A percentile compares a stretch with the other conserved stretches of the same genome.
Evolutionary conservation across 805 yeast genomes (phyloP).

Genomic region (Kuraishia piskuri): DNA sequence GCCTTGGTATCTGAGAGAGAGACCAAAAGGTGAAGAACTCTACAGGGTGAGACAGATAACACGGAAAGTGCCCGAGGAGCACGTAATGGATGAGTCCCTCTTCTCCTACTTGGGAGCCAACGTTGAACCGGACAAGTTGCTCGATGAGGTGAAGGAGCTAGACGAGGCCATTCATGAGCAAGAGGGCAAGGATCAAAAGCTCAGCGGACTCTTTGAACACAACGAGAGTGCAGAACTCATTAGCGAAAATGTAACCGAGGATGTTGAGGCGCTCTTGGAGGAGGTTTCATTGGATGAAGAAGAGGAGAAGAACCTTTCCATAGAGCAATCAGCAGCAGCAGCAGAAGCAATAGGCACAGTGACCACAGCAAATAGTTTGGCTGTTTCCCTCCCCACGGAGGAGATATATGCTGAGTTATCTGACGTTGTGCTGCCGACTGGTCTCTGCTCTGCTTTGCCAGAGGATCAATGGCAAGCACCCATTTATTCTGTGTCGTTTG

Average conservation of each 20-base stretch:
- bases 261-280: not conserved
- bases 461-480: slow-evolving; percentile 12
- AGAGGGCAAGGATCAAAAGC: not conserved
- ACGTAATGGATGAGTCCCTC: not conserved
- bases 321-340: too few species aligned
- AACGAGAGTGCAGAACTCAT: not conserved
- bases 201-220: not conserved
- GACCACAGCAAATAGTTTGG: too few species aligned
- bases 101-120: not conserved
- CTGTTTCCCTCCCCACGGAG: not conserved
- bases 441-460: not conserved
- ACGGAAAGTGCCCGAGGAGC: slow-evolving; percentile 7
- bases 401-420: not conserved
- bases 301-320: too few species aligned
- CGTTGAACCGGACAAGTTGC: not conserved
- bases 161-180: not conserved
- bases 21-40: slow-evolving; percentile 9
- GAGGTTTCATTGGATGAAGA: not conserved
- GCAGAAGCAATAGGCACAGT: too few species aligned
- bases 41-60: slow-evolving; percentile 12
- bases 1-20: slow-evolving; percentile 19
- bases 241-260: not conserved
- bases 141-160: not conserved
- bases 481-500: slow-evolving; percentile 19
- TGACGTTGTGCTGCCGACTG: not conserved